Base-by-base conservation (phyloP, 306 rosid species). In the Corylus heterophylla region DNA sequence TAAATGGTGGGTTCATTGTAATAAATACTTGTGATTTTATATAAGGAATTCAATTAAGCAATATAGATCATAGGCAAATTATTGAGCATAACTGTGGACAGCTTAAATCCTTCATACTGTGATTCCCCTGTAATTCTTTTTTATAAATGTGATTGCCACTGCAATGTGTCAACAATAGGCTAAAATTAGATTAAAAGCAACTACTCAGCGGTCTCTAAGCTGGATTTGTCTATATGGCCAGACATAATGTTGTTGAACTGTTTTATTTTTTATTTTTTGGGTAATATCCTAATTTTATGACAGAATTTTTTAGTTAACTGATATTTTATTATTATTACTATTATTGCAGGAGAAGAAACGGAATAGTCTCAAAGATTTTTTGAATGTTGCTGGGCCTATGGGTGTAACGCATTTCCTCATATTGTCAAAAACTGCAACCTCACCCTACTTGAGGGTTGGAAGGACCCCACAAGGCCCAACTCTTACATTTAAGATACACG, bases 401-500 rank as follows among this genome's bases (percentile, higher is more conserved):
- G 98, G 99, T 64, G 98, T 93, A 58, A 90, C 99, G 0, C 99
- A 96, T 84, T 96, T 96, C 83, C 91, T 96, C 87, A 90, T 96
- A 47, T 79, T 96, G 85, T 93, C 99, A 31, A 96, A 96, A 89
- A 93, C 99, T 77, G 79, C 86, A 56, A 27, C 88, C 51, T 79
- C 92, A 8, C 90, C 98, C 5, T 91, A 90, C 85, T 78, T 93
- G 86, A 92, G 96, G 81, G 98, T 93, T 48, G 99, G 92, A 54
- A 93, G 92, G 74, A 89, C 98, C 47, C 98, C 99, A 22, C 99
- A 93, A 83, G 99, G 99, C 18, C 97, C 98, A 16, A 93, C 99
- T 75, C 97, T 93, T 77, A 87, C 94, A 13, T 96, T 91, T 78
- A 96, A 90, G 85, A 89, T 96, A 80, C 74, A 87, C 2, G 90